A percentile compares a stretch with the other conserved stretches of the same genome.
phyloP scores from a whole-genome alignment of 1,284 basidiomycete genomes.

The Vanrija humicola region DNA sequence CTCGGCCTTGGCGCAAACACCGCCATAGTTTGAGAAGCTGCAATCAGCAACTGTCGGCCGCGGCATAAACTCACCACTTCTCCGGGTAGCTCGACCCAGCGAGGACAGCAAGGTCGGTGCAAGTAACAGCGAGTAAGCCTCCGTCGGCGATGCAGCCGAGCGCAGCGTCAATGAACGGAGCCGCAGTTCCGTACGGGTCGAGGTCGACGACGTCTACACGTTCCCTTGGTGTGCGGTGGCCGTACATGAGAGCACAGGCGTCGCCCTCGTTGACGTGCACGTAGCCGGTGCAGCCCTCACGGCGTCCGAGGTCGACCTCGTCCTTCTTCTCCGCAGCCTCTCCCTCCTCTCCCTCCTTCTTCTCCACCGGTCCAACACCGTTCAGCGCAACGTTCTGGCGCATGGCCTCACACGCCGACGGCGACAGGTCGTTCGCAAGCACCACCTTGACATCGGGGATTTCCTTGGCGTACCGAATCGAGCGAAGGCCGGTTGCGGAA shows the following conservation, averaged over 20 bases:
- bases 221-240: conserved; percentile 65
- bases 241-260: conserved; percentile 91
- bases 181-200: conserved; percentile 96
- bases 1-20: conserved; percentile 84
- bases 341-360: conserved; percentile 4
- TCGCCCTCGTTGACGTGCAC: conserved; percentile 84
- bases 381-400: conserved; percentile 85
- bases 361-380: conserved; percentile 55
- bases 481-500: conserved; percentile 89
- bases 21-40: conserved; percentile 94
- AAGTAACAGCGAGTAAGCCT: conserved; percentile 92
- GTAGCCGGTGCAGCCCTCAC: conserved; percentile 53
- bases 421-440: conserved; percentile 88
- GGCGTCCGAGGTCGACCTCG: conserved; percentile 29
- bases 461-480: conserved; percentile 97
- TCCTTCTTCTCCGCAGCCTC: conserved; percentile 10
- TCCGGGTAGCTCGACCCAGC: conserved; percentile 94
- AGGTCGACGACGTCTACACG: conserved; percentile 93
- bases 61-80: conserved; percentile 66
- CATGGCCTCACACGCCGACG: conserved; percentile 81
- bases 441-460: conserved; percentile 88
- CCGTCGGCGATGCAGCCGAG: conserved; percentile 86
- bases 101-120: conserved; percentile 90
- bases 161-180: conserved; percentile 94
- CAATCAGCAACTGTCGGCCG: conserved; percentile 3